These are phyloP conservation scores for Leccinum variicolor DNA, from an alignment of 768 basidiomycete species.

Conservation along the genomic window DNA sequence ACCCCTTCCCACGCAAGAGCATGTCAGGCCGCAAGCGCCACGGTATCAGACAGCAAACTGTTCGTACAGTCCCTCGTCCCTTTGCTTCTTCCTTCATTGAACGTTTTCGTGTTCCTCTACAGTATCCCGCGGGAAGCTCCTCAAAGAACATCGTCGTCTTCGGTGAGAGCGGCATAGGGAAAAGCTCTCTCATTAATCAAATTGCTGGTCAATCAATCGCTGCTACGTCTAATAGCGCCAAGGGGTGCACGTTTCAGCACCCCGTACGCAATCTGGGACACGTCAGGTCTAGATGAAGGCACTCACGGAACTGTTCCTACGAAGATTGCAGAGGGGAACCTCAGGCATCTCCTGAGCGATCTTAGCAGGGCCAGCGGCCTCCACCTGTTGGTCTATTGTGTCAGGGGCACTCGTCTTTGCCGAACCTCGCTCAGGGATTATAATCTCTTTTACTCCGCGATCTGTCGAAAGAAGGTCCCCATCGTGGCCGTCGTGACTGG, in stretches of 20 bases:
- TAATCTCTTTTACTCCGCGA: conserved; percentile 34
- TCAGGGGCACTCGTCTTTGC: conserved; percentile 30
- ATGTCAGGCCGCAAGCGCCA: conserved; percentile 20
- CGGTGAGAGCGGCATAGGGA: conserved; percentile 31
- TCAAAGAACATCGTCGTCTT: conserved; percentile 27
- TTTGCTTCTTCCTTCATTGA: neutral
- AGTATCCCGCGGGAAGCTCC: conserved; percentile 7
- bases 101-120: conserved; percentile 7
- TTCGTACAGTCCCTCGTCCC: conserved; percentile 6
- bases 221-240: conserved; percentile 28
- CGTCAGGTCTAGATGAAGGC: conserved; percentile 38
- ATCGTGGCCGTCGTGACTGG: conserved; percentile 37
- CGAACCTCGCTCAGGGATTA: conserved; percentile 30
- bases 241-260: conserved; percentile 35
- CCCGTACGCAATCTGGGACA: conserved; percentile 34
- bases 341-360: conserved; percentile 22
- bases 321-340: conserved; percentile 25
- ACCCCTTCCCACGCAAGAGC: neutral
- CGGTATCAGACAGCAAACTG: neutral
- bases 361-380: conserved; percentile 25
- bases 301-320: conserved; percentile 27
- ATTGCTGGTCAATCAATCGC: conserved; percentile 38
- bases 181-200: conserved; percentile 44
- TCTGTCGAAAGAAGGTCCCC: conserved; percentile 36
- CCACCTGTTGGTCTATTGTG: conserved; percentile 30